These are phyloP conservation scores for Oenanthe javanica DNA, from an alignment of 140 eudicot genomes.

Conservation along the genomic window DNA sequence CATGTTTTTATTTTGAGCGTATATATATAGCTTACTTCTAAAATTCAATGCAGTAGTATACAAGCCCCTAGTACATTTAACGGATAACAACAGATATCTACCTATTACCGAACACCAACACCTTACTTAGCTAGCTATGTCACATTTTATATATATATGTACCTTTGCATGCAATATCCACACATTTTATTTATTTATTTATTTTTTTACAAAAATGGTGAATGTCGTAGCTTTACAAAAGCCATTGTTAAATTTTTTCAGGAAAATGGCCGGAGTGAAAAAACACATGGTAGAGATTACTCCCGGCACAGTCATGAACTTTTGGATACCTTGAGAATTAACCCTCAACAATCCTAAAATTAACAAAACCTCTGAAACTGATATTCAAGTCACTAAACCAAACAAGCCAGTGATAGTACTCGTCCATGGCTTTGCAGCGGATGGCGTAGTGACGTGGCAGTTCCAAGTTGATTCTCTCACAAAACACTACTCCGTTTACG, in stretches of 20 bases:
- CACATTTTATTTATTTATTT: too few species aligned
- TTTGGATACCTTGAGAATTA: constrained; percentile 62
- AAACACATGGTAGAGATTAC: constrained; percentile 47
- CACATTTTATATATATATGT: too few species aligned
- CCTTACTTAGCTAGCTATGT: not conserved
- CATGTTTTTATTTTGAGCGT: too few species aligned
- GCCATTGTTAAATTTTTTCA: constrained; percentile 47
- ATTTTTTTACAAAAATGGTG: constrained; percentile 39
- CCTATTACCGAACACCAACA: not conserved
- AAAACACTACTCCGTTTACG: constrained; percentile 68
- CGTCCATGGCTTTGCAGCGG: constrained; percentile 84
- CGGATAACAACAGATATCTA: not conserved
- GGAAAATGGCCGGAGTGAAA: constrained; percentile 76
- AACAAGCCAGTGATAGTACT: constrained; percentile 66
- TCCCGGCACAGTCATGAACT: constrained; percentile 68
- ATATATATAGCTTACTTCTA: too few species aligned
- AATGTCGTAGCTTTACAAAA: constrained; percentile 62
- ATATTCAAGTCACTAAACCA: constrained; percentile 17
- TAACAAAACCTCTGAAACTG: not conserved
- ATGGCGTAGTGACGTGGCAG: constrained; percentile 91
- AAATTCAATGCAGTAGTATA: too few species aligned
- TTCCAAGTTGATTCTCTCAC: constrained; percentile 61
- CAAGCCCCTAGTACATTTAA: too few species aligned
- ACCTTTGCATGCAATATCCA: too few species aligned
- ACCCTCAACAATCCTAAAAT: constrained; percentile 38